Percentiles rank a stretch among this genome's conserved stretches.
Conservation (phyloP, 2,329 filamentous ascomycete genomes). For the Lasiodiplodia citricola region DNA sequence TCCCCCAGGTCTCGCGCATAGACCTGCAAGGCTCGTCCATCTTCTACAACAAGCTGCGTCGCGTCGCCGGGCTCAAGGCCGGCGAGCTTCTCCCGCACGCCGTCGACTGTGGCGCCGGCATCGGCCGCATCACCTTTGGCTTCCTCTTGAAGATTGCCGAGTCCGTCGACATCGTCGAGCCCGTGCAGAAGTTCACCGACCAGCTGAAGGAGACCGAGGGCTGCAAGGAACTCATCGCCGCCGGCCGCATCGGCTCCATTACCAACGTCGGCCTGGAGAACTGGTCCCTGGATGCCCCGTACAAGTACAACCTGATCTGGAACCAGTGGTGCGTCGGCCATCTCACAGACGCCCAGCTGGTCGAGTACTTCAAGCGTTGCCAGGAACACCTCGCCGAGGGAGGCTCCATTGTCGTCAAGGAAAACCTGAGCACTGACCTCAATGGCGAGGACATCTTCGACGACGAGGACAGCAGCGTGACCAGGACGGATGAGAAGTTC, state of each 20-base stretch:
- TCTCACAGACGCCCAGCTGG: constrained; percentile 74
- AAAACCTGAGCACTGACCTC: constrained; percentile 69
- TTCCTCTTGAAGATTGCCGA: constrained; percentile 74
- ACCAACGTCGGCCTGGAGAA: constrained; percentile 76
- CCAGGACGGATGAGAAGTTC: constrained; percentile 76
- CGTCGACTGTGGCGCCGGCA: constrained; percentile 70
- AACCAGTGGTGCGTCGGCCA: constrained; percentile 90
- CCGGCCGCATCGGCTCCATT: constrained; percentile 64
- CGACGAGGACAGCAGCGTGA: constrained; percentile 76
- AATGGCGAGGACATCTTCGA: constrained; percentile 72
- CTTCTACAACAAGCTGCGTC: constrained; percentile 71
- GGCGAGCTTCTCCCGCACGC: constrained; percentile 42
- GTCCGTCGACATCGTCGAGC: constrained; percentile 82
- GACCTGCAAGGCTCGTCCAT: constrained; percentile 73
- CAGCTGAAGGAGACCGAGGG: constrained; percentile 52
- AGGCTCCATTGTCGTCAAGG: constrained; percentile 75
- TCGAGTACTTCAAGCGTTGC: constrained; percentile 69
- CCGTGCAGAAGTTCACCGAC: constrained; percentile 78
- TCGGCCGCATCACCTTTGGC: constrained; percentile 81
- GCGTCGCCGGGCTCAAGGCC: constrained; percentile 33
- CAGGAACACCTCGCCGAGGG: constrained; percentile 33
- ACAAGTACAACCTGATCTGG: constrained; percentile 81
- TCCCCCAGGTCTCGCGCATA: constrained; percentile 68
- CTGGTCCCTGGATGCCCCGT: constrained; percentile 58
- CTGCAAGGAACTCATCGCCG: constrained; percentile 40